These are phyloP conservation scores for Puccinia coronata DNA, from an alignment of 1,284 basidiomycete species.

Conservation along the genomic window DNA sequence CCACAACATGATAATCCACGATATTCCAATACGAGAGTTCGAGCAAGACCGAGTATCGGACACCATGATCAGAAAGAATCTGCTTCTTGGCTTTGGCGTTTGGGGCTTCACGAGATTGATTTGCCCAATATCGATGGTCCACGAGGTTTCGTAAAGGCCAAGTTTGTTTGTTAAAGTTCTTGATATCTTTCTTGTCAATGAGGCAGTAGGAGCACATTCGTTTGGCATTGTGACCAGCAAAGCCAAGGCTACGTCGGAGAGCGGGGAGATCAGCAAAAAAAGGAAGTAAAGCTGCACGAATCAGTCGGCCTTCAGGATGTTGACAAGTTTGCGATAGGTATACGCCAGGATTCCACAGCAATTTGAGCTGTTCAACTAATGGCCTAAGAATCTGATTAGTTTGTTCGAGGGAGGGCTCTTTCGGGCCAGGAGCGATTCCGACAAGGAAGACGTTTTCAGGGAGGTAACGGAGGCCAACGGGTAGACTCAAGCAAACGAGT, in stretches of 20 bases:
- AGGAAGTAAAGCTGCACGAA: neutral
- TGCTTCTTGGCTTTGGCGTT: neutral
- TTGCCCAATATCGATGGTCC: conserved; percentile 28
- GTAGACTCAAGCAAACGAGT: conserved; percentile 49
- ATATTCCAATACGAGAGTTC: conserved; percentile 44
- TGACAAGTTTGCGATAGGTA: conserved; percentile 45
- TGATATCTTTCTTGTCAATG: conserved; percentile 30
- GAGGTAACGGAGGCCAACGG: conserved; percentile 56
- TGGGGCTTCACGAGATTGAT: neutral
- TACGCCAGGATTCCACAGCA: conserved; percentile 55
- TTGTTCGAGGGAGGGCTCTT: conserved; percentile 48
- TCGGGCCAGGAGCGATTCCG: conserved; percentile 58
- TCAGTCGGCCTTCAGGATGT: neutral
- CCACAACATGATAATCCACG: conserved; percentile 35
- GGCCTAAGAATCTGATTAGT: conserved; percentile 57
- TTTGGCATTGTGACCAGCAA: conserved; percentile 12
- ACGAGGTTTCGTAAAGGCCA: conserved; percentile 13
- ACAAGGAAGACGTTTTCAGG: conserved; percentile 60
- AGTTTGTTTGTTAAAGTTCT: neutral
- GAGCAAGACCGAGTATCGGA: conserved; percentile 33
- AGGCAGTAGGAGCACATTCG: conserved; percentile 50
- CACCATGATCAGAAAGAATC: conserved; percentile 23
- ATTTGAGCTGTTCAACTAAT: conserved; percentile 57
- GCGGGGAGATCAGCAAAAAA: conserved; percentile 46
- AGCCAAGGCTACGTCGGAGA: conserved; percentile 41